Conservation (phyloP, 2,329 filamentous ascomycete genomes). For the Westerdykella ornata region DNA sequence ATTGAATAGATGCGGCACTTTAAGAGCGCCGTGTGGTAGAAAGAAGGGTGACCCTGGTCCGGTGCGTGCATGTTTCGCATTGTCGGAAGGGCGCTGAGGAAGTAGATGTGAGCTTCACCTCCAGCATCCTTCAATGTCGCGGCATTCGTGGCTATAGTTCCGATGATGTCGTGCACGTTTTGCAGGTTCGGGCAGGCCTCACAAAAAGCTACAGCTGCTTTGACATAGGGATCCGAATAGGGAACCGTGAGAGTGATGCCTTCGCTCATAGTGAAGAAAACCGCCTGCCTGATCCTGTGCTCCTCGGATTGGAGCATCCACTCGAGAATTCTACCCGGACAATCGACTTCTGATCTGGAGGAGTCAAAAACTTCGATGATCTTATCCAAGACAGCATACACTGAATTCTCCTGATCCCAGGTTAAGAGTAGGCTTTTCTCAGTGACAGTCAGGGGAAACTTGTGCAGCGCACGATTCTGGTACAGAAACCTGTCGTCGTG, state of each 20-base stretch:
- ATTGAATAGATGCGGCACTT: slow-evolving; percentile 14
- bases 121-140: slow-evolving; percentile 15
- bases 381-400: slow-evolving; percentile 30
- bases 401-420: slow-evolving; percentile 27
- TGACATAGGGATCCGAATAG: slow-evolving; percentile 27
- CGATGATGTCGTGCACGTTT: slow-evolving; percentile 16
- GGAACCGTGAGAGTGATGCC: slow-evolving; percentile 20
- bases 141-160: slow-evolving; percentile 14
- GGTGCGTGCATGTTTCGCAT: slow-evolving; percentile 19
- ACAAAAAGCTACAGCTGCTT: slow-evolving; percentile 28
- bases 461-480: slow-evolving; percentile 16
- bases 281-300: slow-evolving; percentile 1
- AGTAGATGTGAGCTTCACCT: slow-evolving; percentile 21
- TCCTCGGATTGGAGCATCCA: slow-evolving; percentile 23
- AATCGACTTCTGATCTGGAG: slow-evolving; percentile 24
- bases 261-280: slow-evolving; percentile 25
- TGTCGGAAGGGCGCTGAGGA: slow-evolving; percentile 21
- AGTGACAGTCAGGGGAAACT: slow-evolving; percentile 22
- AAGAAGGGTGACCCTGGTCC: slow-evolving; percentile 12
- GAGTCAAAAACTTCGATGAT: slow-evolving; percentile 31
- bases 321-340: slow-evolving; percentile 32
- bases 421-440: slow-evolving; percentile 19
- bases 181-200: slow-evolving; percentile 13
- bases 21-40: slow-evolving; percentile 15
- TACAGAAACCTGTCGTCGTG: slow-evolving; percentile 15